Evolutionary conservation across 768 basidiomycete genomes (phyloP), one percentile per base, ranked within the genome.

Genomic region (Inosperma sp.): DNA sequence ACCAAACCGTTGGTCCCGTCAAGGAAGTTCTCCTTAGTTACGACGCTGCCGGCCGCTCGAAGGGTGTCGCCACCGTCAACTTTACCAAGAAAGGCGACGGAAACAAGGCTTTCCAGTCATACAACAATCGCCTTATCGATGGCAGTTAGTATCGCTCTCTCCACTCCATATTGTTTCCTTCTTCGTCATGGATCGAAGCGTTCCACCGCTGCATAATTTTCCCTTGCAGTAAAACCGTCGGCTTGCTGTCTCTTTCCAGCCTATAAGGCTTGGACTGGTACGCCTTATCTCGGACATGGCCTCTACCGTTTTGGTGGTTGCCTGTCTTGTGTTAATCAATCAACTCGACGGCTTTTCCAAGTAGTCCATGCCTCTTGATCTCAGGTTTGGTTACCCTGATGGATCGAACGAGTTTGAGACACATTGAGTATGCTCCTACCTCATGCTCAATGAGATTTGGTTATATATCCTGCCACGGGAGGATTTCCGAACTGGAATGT

Each of bases 71-170:
- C 29, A 80, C 86, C 12, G 86, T 99, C 51, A 75, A 82, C 59
- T 98, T 98, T 78, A 74, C 76, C 60, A 81, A 79, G 62, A 86
- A 84, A 63, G 94, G 93, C 52, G 92, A 94, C 63, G 96, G 86
- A 52, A 83, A 83, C 66, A 91, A 86, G 78, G 96, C 96, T 3
- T 93, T 84, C 70, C 79, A 87, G 61, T 82, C 90, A 58, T 99
- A 98, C 78, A 92, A 99, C 81, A 91, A 90, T 75, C 87, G 96
- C 68, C 88, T 98, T 74, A 94, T 99, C 83, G 96, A 99, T 86
- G 93, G 93, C 77, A 96, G 96, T 99, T 88, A 93, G 96, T 98
- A 88, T 79, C 82, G 75, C 73, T 77, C 76, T 72, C 71, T 69
- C 67, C 69, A 68, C 67, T 53, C 37, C 56, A 48, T 60, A 42